Base-by-base conservation (phyloP, 768 basidiomycete species). In the Lactarius psammicola region DNA sequence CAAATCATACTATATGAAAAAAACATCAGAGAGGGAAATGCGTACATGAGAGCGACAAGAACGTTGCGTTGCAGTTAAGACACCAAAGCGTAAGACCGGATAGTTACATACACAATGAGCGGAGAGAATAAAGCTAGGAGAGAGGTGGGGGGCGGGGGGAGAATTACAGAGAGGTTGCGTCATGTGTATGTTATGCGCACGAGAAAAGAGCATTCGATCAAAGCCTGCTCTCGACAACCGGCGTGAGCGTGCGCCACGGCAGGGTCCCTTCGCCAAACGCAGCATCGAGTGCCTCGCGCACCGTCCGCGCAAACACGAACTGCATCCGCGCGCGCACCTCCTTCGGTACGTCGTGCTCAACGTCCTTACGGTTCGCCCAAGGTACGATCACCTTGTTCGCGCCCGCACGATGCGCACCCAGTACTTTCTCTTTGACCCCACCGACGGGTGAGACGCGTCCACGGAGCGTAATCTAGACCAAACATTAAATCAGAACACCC, bases 361-460 rank as follows among this genome's bases (percentile, higher is more conserved):
- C 92, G 65, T 97, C 93, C 71, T 93, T 93, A 62, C 86, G 80
- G 72, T 96, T 97, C 33, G 87, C 85, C 79, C 83, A 87, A 0
- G 95, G 94, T 7, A 97, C 79, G 62, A 97, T 88, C 40, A 96
- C 85, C 73, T 88, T 94, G 56, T 81, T 87, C 53, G 95, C 85
- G 40, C 89, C 86, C 2, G 92, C 92, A 7, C 94, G 86, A 74
- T 95, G 93, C 0, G 94, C 94, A 20, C 93, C 94, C 20, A 96
- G 83, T 1, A 95, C 85, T 74, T 93, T 93, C 80, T 95, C 94
- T 73, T 94, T 94, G 76, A 96, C 91, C 0, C 94, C 94, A 4
- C 94, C 94, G 2, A 96, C 90, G 5, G 93, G 85, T 0, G 87
- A 90, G 40, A 94, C 87, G 9, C 85, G 85, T 18, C 92, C 91